phyloP scores from a whole-genome alignment of 148 eudicot genomes.

The Vaccinium vitisidaea region DNA sequence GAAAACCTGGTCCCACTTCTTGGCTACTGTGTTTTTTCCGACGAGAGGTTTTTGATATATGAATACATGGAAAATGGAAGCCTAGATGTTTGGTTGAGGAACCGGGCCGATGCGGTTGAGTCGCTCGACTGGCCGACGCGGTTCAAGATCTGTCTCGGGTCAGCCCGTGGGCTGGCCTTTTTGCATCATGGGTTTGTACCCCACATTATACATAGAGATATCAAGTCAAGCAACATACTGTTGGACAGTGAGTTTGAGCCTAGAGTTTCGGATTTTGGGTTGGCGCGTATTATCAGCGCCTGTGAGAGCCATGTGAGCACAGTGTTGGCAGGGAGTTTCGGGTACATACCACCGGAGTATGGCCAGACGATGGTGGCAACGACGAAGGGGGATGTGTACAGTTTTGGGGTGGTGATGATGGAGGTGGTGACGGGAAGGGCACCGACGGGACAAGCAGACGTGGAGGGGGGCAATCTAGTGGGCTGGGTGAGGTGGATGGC shows the following conservation, averaged over 20 bases:
- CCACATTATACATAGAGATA: slow-evolving; percentile 88
- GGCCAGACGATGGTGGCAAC: slow-evolving; percentile 88
- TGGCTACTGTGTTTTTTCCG: slow-evolving; percentile 77
- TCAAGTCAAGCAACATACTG: slow-evolving; percentile 87
- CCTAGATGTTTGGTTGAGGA: slow-evolving; percentile 86
- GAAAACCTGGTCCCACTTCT: slow-evolving; percentile 72
- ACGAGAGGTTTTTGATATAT: slow-evolving; percentile 79
- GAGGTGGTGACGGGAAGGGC: slow-evolving; percentile 83
- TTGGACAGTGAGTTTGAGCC: slow-evolving; percentile 72
- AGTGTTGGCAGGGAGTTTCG: slow-evolving; percentile 78
- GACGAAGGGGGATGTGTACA: slow-evolving; percentile 77
- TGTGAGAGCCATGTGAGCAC: slow-evolving; percentile 96
- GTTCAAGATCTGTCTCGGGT: slow-evolving; percentile 74
- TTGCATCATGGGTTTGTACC: slow-evolving; percentile 94
- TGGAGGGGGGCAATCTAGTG: slow-evolving; percentile 89
- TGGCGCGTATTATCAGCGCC: slow-evolving; percentile 88
- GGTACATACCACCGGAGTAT: slow-evolving; percentile 94
- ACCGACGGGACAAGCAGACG: slow-evolving; percentile 81
- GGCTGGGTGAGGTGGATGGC: slow-evolving; percentile 88
- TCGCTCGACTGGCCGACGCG: slow-evolving; percentile 91
- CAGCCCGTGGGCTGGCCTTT: slow-evolving; percentile 90
- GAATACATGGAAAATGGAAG: slow-evolving; percentile 97
- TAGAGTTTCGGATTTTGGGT: slow-evolving; percentile 85
- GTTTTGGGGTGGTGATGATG: slow-evolving; percentile 93
- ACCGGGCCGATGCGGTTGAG: slow-evolving; percentile 70